Evolutionary conservation across 257 asterid species (phyloP), one percentile per base, ranked within the genome.

Genomic region (Petunia axillaris): DNA sequence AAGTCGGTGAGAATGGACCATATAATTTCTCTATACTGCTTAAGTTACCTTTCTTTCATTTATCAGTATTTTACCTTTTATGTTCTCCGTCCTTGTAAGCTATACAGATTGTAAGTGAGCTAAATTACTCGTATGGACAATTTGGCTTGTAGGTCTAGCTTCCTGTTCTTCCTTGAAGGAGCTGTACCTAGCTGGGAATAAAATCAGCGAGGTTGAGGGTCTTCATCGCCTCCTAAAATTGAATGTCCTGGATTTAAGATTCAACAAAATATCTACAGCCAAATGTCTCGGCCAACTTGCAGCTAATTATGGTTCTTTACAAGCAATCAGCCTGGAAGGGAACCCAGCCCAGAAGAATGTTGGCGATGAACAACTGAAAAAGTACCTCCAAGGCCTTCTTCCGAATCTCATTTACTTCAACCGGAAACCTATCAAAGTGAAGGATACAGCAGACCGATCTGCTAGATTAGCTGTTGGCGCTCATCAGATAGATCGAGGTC

Each of bases 211-310:
- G 86, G 97, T 94, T 8, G 99, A 94, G 88, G 99, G 99, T 52
- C 98, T 96, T 79, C 99, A 96, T 90, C 97, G 98, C 79, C 97
- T 94, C 67, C 91, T 96, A 57, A 96, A 96, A 81, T 80, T 96
- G 81, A 89, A 85, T 25, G 95, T 96, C 76, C 88, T 94, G 43
- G 99, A 96, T 84, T 52, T 96, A 73, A 91, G 99, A 64, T 96
- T 89, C 93, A 96, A 94, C 95, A 96, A 94, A 91, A 90, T 96
- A 79, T 92, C 99, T 6, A 92, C 97, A 50, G 71, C 97, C 82
- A 96, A 96, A 86, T 86, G 97, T 63, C 95, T 94, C 8, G 98
- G 98, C 43, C 99, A 96, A 82, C 97, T 96, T n/a, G 99, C 98
- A 1, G 97, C 98, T 70, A 96, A 96, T 77, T 94, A 92, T 90